Conservation (phyloP, 495 filamentous ascomycete genomes). For the Lepidopterella palustris region DNA sequence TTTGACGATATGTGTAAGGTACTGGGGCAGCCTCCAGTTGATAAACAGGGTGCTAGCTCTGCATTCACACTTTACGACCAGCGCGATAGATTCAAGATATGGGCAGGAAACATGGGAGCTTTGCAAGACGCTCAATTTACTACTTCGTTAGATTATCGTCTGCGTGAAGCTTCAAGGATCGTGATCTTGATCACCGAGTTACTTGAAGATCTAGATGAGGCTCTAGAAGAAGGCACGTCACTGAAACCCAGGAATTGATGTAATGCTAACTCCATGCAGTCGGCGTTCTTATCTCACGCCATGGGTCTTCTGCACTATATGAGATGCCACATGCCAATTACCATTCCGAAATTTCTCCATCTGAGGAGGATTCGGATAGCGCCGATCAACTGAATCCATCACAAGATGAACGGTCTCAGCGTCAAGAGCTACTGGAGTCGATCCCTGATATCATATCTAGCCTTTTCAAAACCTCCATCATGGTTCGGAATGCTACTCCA, state of each 20-base stretch:
- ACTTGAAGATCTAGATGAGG: background rate
- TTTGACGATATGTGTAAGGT: background rate
- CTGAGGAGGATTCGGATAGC: too few species aligned
- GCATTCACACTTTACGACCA: background rate
- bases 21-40: background rate
- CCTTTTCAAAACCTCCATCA: conserved; percentile 22
- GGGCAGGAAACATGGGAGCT: conserved; percentile 23
- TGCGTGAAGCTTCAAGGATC: conserved; percentile 23
- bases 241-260: background rate
- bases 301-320: too few species aligned
- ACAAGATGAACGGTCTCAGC: conserved; percentile 1
- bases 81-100: conserved; percentile 12
- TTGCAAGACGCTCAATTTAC: conserved; percentile 3
- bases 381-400: too few species aligned
- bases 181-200: background rate
- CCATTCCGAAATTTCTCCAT: too few species aligned
- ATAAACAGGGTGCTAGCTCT: background rate
- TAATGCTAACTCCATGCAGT: background rate
- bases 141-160: conserved; percentile 28
- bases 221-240: background rate
- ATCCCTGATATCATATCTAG: conserved; percentile 13
- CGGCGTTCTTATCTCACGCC: too few species aligned
- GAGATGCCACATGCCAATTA: too few species aligned
- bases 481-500: conserved; percentile 23
- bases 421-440: conserved; percentile 12